phyloP scores from a whole-genome alignment of 2,329 filamentous ascomycete species.

The Orbilia javanica region DNA sequence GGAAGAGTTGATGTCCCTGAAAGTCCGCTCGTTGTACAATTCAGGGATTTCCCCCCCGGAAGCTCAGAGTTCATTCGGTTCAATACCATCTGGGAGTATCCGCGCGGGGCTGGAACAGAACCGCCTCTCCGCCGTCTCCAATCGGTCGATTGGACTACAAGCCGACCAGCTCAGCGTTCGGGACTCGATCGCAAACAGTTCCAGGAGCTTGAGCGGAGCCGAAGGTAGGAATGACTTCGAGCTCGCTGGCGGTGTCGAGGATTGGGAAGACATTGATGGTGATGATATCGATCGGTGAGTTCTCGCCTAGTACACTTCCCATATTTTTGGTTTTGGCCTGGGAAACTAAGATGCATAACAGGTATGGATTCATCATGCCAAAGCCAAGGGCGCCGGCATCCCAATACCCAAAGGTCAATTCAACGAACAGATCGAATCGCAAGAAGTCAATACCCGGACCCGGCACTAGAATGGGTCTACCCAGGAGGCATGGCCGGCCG shows the following conservation, averaged over 20 bases:
- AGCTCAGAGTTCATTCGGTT: conserved; percentile 58
- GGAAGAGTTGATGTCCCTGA: conserved; percentile 61
- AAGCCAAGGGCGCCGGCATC: conserved; percentile 63
- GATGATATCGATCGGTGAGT: conserved; percentile 71
- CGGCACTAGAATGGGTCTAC: conserved; percentile 73
- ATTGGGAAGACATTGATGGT: conserved; percentile 75
- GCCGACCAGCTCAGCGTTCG: conserved; percentile 28
- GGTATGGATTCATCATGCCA: conserved; percentile 76
- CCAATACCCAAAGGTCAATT: conserved; percentile 57
- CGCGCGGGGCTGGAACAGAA: conserved; percentile 58
- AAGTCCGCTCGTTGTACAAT: conserved; percentile 62
- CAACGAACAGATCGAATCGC: conserved; percentile 41
- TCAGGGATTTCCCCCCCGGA: conserved; percentile 58
- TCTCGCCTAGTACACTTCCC: background rate
- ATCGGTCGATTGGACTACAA: conserved; percentile 49
- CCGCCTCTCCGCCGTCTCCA: conserved; percentile 53
- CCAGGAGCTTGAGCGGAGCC: conserved; percentile 60
- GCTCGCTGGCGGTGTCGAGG: conserved; percentile 71
- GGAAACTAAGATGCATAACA: conserved; percentile 11
- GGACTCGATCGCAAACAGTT: conserved; percentile 41
- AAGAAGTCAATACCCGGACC: conserved; percentile 66
- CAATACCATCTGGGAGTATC: conserved; percentile 60
- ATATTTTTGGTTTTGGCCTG: background rate
- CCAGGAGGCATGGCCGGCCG: conserved; percentile 73
- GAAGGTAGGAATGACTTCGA: conserved; percentile 65